Evolutionary conservation across 345 rosid genomes (phyloP), one percentile per base, ranked within the genome.

Genomic region (Aethionema arabicum): DNA sequence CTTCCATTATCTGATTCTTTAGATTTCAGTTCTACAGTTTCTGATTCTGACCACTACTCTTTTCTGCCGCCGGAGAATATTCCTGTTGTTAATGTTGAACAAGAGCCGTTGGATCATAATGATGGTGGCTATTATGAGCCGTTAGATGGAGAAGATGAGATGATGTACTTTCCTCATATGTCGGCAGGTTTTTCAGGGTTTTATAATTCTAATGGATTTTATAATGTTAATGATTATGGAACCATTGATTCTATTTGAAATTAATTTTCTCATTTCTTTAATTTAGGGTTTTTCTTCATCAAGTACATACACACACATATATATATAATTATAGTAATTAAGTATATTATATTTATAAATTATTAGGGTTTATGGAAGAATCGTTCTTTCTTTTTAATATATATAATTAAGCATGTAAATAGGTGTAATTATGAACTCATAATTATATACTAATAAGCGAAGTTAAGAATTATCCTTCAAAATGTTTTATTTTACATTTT

Each of bases 121-220:
- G 63, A 35, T 5, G 21, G 15, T 30, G 64, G 15, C 4, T 63
- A 38, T 49, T 67, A 37, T 11, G 65, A 63, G 47, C 68, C 62
- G 54, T 67, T 67, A 42, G 55, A 41, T 66, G 58, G 49, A 15
- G 74, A 63, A 36, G 69, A 21, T 12, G 52, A 72, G 2, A 52
- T 65, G 68, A 61, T 54, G 39, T 36, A n/a, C n/a, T n/a, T 72
- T 31, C 55, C 72, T 32, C 59, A 67, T 2, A 14, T 67, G 72
- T 72, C 72, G 65, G 76, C 71, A 66, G 66, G 68, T 60, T 72
- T 72, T 60, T 53, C 72, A 47, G 72, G 54, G 2, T 48, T 59
- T 72, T 72, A 53, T n/a, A n/a, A n/a, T 12, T 48, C 72, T 0
- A 67, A 60, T 66, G 64, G 38, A 47, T 61, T 72, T 66, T 66